Base-by-base conservation (phyloP, 805 yeast species). In the Naumovozyma baii region DNA sequence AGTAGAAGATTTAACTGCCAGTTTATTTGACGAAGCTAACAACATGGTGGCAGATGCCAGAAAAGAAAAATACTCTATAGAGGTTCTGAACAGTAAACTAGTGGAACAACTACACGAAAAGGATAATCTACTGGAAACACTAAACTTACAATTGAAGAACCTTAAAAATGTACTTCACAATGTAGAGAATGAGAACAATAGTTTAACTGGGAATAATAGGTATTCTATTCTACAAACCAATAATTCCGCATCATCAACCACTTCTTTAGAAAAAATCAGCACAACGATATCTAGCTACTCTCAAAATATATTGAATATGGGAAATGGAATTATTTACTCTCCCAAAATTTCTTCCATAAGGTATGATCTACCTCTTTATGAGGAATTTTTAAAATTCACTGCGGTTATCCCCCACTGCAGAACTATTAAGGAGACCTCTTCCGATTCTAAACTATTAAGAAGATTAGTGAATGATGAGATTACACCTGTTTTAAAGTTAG, bases 1-100 rank as follows among this genome's bases (percentile, higher is more conserved):
- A 55, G 82, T 85, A 29, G 92, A 83, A 53, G 94, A 84, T 31
- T 62, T 85, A 35, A 75, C 87, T 1, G 84, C 80, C 1, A 76
- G 87, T 1, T 62, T 85, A 25, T 85, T 85, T 54, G 81, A 76
- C 45, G 92, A 86, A 54, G 95, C 95, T 12, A 85, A 85, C 55
- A 70, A 72, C 37, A 83, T 84, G 84, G 95, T 85, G 5, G 76
- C 81, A 36, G 75, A 78, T 45, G 95, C 94, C 0, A 74, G 83
- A 43, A 69, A 76, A 39, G 82, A 80, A 41, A 73, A 79, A 4
- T 70, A 78, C 52, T 76, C 74, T 26, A 68, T 68, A 44, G 76
- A 78, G 49, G 60, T 73, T 37, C 75, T 78, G 47, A 82, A 82
- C 49, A 63, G 70, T 26, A 76, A 72, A 46, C 56, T 83, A 36